Evolutionary conservation across 345 rosid species (phyloP).

Genomic region (Populus simonii): DNA sequence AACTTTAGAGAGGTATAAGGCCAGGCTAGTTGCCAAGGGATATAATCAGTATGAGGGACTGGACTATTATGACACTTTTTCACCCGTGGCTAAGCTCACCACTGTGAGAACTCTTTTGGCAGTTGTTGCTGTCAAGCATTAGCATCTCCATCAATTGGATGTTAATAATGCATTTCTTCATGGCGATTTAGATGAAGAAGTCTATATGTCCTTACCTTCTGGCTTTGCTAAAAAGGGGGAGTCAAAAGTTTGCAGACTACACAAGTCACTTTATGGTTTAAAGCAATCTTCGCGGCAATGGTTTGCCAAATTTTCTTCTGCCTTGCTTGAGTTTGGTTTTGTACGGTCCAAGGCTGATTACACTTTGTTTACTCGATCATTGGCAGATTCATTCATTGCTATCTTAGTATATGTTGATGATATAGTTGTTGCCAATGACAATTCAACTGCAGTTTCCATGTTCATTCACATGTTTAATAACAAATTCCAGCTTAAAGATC

Average conservation of each 20-base stretch:
- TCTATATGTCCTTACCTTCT: background rate
- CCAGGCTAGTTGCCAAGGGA: too few relatives aligned
- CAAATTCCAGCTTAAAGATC: background rate
- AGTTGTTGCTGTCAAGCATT: background rate
- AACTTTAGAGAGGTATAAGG: background rate
- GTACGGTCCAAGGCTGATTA: background rate
- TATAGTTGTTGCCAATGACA: background rate
- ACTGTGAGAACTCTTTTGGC: background rate
- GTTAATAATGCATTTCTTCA: background rate
- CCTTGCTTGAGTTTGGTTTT: background rate
- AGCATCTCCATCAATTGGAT: background rate
- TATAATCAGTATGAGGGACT: too few relatives aligned
- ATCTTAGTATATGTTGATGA: background rate
- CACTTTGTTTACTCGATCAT: background rate
- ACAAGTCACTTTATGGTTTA: background rate
- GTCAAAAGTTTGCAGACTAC: background rate
- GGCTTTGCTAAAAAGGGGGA: background rate
- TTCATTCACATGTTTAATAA: background rate
- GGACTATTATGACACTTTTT: background rate
- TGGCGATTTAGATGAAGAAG: background rate
- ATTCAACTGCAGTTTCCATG: fast-evolving
- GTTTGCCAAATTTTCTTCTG: background rate
- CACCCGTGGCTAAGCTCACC: background rate
- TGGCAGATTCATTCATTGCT: background rate
- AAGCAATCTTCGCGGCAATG: background rate